Base-by-base conservation (phyloP, 2,329 filamentous ascomycete genomes). In the Hypoxylon sp. region DNA sequence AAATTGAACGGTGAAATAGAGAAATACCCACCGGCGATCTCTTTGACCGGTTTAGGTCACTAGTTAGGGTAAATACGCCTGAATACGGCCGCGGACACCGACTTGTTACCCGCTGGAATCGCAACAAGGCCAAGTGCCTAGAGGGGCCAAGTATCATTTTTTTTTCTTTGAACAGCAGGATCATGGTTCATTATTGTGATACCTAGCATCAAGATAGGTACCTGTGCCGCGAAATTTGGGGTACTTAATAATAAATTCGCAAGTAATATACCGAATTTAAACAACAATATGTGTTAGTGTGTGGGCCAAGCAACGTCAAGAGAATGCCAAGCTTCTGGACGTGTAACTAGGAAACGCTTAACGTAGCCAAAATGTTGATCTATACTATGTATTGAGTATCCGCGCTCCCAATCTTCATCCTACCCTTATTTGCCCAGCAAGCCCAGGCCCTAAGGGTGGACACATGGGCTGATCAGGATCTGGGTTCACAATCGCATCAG, bases 401-500 rank as follows among this genome's bases (percentile, higher is more conserved):
- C 39, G 29, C 26, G 29, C 33, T 29, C 53, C 24, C 19, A 56
- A 33, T 47, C 37, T 65, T 47, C 11, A 51, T 65, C 64, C 57
- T 51, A 54, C 47, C 33, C 22, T 31, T 55, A 60, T 62, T 67
- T 57, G 65, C 59, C 60, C 57, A 46, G 48, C 56, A 14, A 64
- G 56, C 59, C 59, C 63, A 68, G 54, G 56, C 58, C 47, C 58
- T 57, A 68, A 62, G 47, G 39, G 53, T 54, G 42, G 57, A 64
- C 60, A 59, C 55, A 71, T 58, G 68, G 62, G 55, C 68, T 71
- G 68, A 66, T 68, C 65, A 66, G 68, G 59, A 66, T 63, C 65
- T 70, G 60, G 60, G 60, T 64, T 70, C 67, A 67, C 48, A 63
- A 67, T 64, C 63, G 56, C 52, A 37, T 60, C 55, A 57, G 48